These are phyloP conservation scores for Hypoxylon sp. DNA, from an alignment of 2,329 filamentous ascomycete species.

Conservation along the genomic window DNA sequence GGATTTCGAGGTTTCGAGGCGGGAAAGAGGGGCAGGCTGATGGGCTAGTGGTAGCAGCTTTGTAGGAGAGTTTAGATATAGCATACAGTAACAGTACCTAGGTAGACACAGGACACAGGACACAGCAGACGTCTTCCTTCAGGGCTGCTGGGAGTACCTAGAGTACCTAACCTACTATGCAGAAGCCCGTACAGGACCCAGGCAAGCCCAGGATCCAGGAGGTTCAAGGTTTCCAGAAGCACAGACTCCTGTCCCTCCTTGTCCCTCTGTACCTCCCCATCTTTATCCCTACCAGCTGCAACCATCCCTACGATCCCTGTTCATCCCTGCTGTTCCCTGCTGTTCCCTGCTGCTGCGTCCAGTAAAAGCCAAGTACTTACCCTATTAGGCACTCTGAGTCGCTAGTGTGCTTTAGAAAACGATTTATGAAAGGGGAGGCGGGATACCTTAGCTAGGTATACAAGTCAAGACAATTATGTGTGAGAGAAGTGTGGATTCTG, in stretches of 20 bases:
- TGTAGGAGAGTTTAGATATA: not conserved
- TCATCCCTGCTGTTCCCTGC: not conserved
- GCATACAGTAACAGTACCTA: not conserved
- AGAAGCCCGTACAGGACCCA: not conserved
- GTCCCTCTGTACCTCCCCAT: not conserved
- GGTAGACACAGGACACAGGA: too few relatives aligned
- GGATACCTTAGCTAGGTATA: conserved; percentile 53
- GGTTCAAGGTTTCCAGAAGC: conserved; percentile 12
- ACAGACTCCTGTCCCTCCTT: conserved; percentile 9
- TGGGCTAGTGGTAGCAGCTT: conserved; percentile 29
- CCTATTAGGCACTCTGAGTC: conserved; percentile 36
- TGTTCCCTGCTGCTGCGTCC: not conserved
- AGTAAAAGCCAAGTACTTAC: conserved; percentile 21
- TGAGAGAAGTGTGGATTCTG: conserved; percentile 55
- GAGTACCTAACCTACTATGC: not conserved
- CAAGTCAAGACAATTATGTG: conserved; percentile 49
- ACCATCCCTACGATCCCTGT: not conserved
- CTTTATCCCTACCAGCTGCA: not conserved
- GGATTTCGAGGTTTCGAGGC: conserved; percentile 30
- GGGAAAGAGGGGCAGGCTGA: conserved; percentile 37
- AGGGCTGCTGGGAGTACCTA: not conserved
- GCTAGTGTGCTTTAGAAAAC: conserved; percentile 38
- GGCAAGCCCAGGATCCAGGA: not conserved
- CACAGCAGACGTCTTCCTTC: too few relatives aligned
- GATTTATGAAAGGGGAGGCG: conserved; percentile 55